Percentiles rank a stretch among this genome's conserved stretches.
These are phyloP conservation scores for Globisporangium lucens DNA, from an alignment of 352 stramenopile genomes.

Conservation along the genomic window DNA sequence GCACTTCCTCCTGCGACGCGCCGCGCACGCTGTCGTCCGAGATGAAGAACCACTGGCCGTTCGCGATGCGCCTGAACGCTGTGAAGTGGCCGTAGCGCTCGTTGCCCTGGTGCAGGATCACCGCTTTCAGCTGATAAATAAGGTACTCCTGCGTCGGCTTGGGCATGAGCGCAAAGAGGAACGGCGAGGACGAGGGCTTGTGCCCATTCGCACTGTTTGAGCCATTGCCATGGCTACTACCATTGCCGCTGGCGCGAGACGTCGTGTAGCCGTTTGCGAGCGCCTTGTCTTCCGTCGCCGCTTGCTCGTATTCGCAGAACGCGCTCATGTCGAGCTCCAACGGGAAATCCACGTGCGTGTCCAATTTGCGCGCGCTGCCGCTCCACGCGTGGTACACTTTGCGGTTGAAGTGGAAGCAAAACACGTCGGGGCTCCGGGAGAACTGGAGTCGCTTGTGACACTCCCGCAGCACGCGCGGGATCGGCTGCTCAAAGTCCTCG, in stretches of 20 bases:
- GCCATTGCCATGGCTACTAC: neutral
- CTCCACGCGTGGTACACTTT: slow-evolving; percentile 76
- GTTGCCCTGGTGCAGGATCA: slow-evolving; percentile 87
- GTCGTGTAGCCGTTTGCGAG: slow-evolving; percentile 21
- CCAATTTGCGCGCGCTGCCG: slow-evolving; percentile 68
- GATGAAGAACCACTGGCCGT: slow-evolving; percentile 80
- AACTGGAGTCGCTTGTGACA: slow-evolving; percentile 76
- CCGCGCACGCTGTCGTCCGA: slow-evolving; percentile 78
- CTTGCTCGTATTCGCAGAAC: slow-evolving; percentile 68
- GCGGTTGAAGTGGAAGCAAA: slow-evolving; percentile 87
- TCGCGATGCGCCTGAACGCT: slow-evolving; percentile 62
- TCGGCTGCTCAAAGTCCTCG: slow-evolving; percentile 34
- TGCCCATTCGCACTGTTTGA: neutral
- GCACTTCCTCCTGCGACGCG: slow-evolving; percentile 54
- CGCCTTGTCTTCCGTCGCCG: slow-evolving; percentile 27
- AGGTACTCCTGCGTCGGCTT: slow-evolving; percentile 30
- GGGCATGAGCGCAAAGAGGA: slow-evolving; percentile 9
- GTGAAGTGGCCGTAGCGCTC: slow-evolving; percentile 85
- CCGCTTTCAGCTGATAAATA: slow-evolving; percentile 69
- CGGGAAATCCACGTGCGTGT: slow-evolving; percentile 80
- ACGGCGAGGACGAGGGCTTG: slow-evolving; percentile 8
- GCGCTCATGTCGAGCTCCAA: slow-evolving; percentile 70
- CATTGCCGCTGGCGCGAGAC: neutral
- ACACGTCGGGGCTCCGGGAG: slow-evolving; percentile 73
- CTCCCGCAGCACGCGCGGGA: slow-evolving; percentile 39